A percentile compares a stretch with the other conserved stretches of the same genome.
Conservation (phyloP, 148 eudicot species). For the Rhododendron mucronatum region DNA sequence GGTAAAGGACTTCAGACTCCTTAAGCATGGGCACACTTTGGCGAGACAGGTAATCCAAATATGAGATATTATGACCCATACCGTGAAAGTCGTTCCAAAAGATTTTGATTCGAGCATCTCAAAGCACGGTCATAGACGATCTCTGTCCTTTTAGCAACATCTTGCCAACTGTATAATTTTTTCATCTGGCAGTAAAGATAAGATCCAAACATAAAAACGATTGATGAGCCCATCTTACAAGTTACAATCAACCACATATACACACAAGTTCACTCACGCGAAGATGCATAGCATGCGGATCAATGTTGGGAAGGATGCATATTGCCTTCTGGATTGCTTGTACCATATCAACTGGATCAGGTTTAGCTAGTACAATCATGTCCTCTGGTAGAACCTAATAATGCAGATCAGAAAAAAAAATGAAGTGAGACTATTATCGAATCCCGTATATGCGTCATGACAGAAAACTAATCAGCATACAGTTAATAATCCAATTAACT, state of each 20-base stretch:
- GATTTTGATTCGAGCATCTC: constrained; percentile 69
- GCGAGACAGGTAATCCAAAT: neutral
- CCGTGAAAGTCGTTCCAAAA: constrained; percentile 83
- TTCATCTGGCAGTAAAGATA: constrained; percentile 59
- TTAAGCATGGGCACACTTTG: neutral
- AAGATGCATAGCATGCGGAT: constrained; percentile 89
- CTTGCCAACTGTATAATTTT: constrained; percentile 89
- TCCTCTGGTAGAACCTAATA: constrained; percentile 92
- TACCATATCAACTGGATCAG: constrained; percentile 85
- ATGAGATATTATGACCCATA: constrained; percentile 25
- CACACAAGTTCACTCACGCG: constrained; percentile 42
- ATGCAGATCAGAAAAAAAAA: constrained; percentile 9
- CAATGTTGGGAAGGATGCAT: constrained; percentile 67
- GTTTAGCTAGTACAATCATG: constrained; percentile 93
- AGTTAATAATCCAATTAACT: neutral
- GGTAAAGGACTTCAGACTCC: neutral
- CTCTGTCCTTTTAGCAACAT: constrained; percentile 94
- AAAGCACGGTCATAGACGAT: constrained; percentile 85
- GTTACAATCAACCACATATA: neutral
- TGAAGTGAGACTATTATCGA: neutral
- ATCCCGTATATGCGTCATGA: neutral
- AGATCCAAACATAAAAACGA: neutral
- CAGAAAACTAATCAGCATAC: neutral
- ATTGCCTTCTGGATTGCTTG: constrained; percentile 81
- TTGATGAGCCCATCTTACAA: neutral